Evolutionary conservation across 371 early-diverging fungal species (phyloP).

Genomic region (Lichtheimia ornata): DNA sequence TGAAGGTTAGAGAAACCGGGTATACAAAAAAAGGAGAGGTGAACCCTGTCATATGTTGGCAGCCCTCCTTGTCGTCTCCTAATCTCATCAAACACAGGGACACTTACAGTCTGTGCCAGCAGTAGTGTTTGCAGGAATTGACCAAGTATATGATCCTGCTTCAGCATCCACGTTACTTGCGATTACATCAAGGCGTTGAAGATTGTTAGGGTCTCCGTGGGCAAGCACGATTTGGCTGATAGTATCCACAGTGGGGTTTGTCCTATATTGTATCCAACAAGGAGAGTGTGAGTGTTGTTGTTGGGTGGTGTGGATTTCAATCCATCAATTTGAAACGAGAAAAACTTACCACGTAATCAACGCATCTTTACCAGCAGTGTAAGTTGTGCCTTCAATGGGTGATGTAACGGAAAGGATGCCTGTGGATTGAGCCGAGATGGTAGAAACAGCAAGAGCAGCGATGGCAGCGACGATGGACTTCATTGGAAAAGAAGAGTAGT

Average conservation of each 20-base stretch:
- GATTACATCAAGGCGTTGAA: constrained; percentile 20
- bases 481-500: constrained; percentile 4
- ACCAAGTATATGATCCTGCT: constrained; percentile 19
- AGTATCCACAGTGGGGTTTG: constrained; percentile 20
- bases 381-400: constrained; percentile 14
- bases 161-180: constrained; percentile 20
- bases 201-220: constrained; percentile 22
- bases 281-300: neutral
- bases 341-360: constrained; percentile 15
- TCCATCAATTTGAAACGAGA: neutral
- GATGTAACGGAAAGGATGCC: constrained; percentile 17
- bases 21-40: neutral
- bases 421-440: constrained; percentile 12
- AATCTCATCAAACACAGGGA: neutral
- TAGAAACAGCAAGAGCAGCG: constrained; percentile 21
- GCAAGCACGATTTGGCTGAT: constrained; percentile 28
- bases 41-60: too few relatives aligned
- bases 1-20: neutral
- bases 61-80: neutral
- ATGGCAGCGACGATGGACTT: constrained; percentile 27
- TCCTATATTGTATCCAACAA: constrained; percentile 12
- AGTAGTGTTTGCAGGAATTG: constrained; percentile 24
- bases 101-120: constrained; percentile 27
- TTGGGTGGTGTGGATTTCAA: neutral
- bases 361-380: constrained; percentile 19